Conservation (phyloP, 1,139 yeast genomes). For the Suhomyces atakaporum region DNA sequence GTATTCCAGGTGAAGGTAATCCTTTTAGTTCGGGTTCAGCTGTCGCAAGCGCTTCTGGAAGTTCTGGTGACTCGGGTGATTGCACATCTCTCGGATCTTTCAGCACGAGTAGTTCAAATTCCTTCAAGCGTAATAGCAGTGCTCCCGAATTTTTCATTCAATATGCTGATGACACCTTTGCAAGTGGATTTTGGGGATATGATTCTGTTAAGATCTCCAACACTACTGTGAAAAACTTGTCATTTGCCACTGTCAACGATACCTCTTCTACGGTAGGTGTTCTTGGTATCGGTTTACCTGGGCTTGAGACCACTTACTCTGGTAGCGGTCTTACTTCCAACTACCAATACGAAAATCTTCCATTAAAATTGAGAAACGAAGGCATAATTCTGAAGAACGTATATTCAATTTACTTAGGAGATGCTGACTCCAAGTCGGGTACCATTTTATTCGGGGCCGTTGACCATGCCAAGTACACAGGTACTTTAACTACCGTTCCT, state of each 20-base stretch:
- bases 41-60: conserved; percentile 12
- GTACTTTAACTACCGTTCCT: conserved; percentile 39
- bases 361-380: conserved; percentile 51
- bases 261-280: conserved; percentile 49
- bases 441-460: conserved; percentile 59
- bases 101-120: conserved; percentile 32
- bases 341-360: conserved; percentile 54
- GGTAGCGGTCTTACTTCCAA: conserved; percentile 13
- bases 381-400: conserved; percentile 51
- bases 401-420: conserved; percentile 47
- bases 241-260: conserved; percentile 52
- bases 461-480: conserved; percentile 53
- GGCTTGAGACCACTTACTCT: conserved; percentile 43
- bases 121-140: conserved; percentile 35
- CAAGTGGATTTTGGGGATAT: conserved; percentile 60
- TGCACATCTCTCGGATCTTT: conserved; percentile 46
- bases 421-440: conserved; percentile 31
- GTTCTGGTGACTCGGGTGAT: conserved; percentile 3
- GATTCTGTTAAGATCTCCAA: conserved; percentile 46
- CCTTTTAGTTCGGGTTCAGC: conserved; percentile 8
- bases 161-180: conserved; percentile 66
- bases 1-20: conserved; percentile 2
- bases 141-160: conserved; percentile 43
- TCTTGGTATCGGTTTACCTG: conserved; percentile 57
- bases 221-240: conserved; percentile 43